These are phyloP conservation scores for Gracilaria vermiculophylla DNA, from an alignment of 23 red algal species.

Conservation along the genomic window DNA sequence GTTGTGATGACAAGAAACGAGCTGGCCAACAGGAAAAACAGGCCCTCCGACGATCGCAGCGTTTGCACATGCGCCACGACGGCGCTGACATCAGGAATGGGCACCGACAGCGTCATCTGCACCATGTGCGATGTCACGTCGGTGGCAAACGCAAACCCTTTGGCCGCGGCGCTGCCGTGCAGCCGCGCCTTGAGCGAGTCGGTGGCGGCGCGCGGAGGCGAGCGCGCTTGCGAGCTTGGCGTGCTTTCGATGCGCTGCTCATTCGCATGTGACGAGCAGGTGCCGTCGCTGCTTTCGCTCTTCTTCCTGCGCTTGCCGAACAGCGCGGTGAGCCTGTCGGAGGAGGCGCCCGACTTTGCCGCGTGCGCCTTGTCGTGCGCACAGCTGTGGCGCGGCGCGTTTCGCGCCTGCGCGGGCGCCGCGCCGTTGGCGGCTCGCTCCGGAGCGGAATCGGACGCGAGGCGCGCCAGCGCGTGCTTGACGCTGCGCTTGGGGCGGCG, in stretches of 20 bases:
- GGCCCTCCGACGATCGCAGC: background rate
- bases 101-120: background rate
- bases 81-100: slow-evolving; percentile 5
- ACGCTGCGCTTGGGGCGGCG: background rate
- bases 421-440: background rate
- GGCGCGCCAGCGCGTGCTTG: slow-evolving; percentile 1
- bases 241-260: background rate
- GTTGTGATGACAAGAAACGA: slow-evolving; percentile 4
- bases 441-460: background rate
- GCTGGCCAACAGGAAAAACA: background rate
- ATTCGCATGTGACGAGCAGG: background rate
- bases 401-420: background rate
- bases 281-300: background rate
- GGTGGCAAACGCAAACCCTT: background rate
- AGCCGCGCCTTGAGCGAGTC: background rate
- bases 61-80: background rate
- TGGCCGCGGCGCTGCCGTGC: background rate
- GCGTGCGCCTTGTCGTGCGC: background rate
- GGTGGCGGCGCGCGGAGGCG: background rate
- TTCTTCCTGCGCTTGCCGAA: background rate
- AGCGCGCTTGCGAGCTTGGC: background rate
- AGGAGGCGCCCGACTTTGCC: background rate
- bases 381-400: background rate
- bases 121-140: slow-evolving; percentile 12
- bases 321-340: background rate